A percentile compares a stretch with the other conserved stretches of the same genome.
Evolutionary conservation across 106 monocot species (phyloP).

Genomic region (Apostasia ramifera): DNA sequence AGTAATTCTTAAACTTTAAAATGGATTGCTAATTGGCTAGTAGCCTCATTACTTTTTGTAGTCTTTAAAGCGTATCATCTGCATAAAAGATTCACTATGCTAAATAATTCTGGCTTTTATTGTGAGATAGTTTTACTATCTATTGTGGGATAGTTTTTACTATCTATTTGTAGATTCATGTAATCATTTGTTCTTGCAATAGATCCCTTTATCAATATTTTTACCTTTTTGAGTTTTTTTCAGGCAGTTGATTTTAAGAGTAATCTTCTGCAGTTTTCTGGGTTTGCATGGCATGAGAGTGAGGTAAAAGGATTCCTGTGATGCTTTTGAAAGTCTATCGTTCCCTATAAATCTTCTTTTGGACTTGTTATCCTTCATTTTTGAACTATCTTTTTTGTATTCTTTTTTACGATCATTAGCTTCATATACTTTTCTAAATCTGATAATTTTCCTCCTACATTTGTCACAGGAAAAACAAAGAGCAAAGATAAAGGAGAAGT

Average conservation of each 20-base stretch:
- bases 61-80: no score
- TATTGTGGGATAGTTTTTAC: no score
- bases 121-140: no score
- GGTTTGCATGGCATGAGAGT: conserved; percentile 71
- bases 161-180: no score
- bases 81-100: no score
- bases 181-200: no score
- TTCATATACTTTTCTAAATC: conserved; percentile 3
- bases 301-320: conserved; percentile 42
- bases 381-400: neutral
- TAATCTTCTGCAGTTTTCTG: conserved; percentile 80
- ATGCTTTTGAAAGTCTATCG: neutral
- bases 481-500: conserved; percentile 51
- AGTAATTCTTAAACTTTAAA: no score
- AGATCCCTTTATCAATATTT: no score
- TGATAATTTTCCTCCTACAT: conserved; percentile 1
- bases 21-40: no score
- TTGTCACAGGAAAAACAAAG: conserved; percentile 54
- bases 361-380: neutral
- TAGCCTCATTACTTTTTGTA: no score
- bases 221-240: conserved; percentile 7
- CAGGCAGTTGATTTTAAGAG: conserved; percentile 65
- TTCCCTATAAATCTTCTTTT: neutral
- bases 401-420: neutral
- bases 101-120: no score